These are phyloP conservation scores for Epichloe elymi DNA, from an alignment of 2,329 filamentous ascomycete species.

Conservation along the genomic window DNA sequence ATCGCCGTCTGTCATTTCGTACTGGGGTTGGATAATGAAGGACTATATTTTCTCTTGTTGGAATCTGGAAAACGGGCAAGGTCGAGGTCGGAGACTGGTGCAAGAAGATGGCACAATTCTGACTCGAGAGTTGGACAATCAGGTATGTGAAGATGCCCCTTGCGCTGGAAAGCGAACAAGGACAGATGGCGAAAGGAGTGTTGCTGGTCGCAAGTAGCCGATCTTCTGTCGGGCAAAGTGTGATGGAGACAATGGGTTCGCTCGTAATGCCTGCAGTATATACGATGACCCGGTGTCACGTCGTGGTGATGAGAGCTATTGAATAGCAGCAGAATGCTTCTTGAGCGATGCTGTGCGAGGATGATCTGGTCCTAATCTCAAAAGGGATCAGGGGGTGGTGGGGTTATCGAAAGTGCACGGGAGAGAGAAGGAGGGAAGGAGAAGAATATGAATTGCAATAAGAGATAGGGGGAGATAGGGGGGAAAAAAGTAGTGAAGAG, in stretches of 20 bases:
- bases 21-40: neutral
- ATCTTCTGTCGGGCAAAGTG: neutral
- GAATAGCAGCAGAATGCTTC: neutral
- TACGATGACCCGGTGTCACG: neutral
- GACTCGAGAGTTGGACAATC: neutral
- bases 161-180: neutral
- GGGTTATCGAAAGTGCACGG: slow-evolving; percentile 4
- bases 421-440: neutral
- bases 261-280: neutral
- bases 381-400: slow-evolving; percentile 7
- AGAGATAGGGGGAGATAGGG: neutral
- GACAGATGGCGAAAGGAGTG: neutral
- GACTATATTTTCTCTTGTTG: neutral
- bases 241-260: neutral
- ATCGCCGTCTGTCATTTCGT: slow-evolving; percentile 19
- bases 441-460: neutral
- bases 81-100: neutral
- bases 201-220: neutral
- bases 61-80: neutral
- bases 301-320: neutral
- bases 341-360: slow-evolving; percentile 2
- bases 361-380: slow-evolving; percentile 1
- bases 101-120: neutral
- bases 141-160: neutral
- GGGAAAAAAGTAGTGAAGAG: neutral